These are phyloP conservation scores for Aureobasidium namibiae DNA, from an alignment of 2,329 filamentous ascomycete species.

Conservation along the genomic window DNA sequence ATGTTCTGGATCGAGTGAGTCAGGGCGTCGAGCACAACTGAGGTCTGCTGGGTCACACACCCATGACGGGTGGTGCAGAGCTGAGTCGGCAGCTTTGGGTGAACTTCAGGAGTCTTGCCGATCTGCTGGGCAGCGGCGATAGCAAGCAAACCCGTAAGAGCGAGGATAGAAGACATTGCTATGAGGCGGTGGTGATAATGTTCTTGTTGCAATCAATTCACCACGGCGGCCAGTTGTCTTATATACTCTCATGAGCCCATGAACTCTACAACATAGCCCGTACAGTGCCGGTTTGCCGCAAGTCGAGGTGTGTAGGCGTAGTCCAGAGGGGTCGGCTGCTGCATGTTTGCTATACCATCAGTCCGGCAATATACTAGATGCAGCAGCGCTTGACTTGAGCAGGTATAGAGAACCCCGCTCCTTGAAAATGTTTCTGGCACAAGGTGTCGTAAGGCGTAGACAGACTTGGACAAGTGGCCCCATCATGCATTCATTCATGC, in stretches of 20 bases:
- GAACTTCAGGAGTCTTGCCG: slow-evolving; percentile 34
- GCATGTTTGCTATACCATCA: background rate
- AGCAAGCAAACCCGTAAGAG: background rate
- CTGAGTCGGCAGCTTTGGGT: slow-evolving; percentile 45
- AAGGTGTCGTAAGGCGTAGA: background rate
- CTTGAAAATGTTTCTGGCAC: background rate
- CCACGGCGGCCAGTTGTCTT: background rate
- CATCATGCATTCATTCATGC: background rate
- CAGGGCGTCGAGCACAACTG: slow-evolving; percentile 43
- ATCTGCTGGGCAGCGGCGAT: slow-evolving; percentile 23
- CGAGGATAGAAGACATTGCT: background rate
- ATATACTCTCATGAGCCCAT: background rate
- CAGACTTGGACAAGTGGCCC: background rate
- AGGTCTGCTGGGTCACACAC: slow-evolving; percentile 40
- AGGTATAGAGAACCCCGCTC: background rate
- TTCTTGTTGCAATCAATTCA: background rate
- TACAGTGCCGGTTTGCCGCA: background rate
- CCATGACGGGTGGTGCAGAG: slow-evolving; percentile 44
- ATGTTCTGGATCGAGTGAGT: slow-evolving; percentile 39
- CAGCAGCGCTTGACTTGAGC: background rate
- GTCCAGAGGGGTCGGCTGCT: background rate
- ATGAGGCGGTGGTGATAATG: background rate
- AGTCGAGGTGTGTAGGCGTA: background rate
- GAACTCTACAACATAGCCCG: background rate
- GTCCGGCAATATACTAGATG: background rate